Evolutionary conservation across 306 rosid genomes (phyloP).

Genomic region (Castanea mollissima): DNA sequence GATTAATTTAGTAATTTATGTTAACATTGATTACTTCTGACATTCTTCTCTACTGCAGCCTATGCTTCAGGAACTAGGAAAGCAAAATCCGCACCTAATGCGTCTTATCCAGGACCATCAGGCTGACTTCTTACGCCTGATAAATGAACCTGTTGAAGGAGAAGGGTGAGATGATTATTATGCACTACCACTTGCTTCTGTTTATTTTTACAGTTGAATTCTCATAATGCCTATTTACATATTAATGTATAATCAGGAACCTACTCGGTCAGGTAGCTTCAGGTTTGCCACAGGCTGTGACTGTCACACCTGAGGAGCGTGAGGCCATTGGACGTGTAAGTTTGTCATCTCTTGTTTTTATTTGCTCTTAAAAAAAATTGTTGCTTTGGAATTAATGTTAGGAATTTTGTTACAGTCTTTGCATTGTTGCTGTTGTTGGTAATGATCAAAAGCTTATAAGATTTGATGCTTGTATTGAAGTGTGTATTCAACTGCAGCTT

Average conservation of each 20-base stretch:
- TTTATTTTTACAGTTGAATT: conserved; percentile 1
- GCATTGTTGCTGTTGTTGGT: no score
- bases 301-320: conserved; percentile 91
- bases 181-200: conserved; percentile 9
- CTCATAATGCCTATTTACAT: conserved; percentile 17
- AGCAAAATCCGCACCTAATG: conserved; percentile 94
- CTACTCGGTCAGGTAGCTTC: conserved; percentile 56
- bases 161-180: conserved; percentile 60
- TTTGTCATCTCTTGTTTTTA: background rate
- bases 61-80: conserved; percentile 97
- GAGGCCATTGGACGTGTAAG: conserved; percentile 92
- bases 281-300: conserved; percentile 64
- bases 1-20: background rate
- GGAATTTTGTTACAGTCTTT: no score
- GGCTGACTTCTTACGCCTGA: conserved; percentile 82
- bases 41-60: conserved; percentile 56
- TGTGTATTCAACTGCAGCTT: no score
- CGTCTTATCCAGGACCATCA: conserved; percentile 86
- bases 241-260: conserved; percentile 44
- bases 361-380: background rate
- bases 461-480: no score
- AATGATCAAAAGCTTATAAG: no score
- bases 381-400: background rate
- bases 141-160: conserved; percentile 87
- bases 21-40: background rate